Evolutionary conservation across 805 yeast species (phyloP), one percentile per base, ranked within the genome.

Genomic region (Metahyphopichia silvanorum): DNA sequence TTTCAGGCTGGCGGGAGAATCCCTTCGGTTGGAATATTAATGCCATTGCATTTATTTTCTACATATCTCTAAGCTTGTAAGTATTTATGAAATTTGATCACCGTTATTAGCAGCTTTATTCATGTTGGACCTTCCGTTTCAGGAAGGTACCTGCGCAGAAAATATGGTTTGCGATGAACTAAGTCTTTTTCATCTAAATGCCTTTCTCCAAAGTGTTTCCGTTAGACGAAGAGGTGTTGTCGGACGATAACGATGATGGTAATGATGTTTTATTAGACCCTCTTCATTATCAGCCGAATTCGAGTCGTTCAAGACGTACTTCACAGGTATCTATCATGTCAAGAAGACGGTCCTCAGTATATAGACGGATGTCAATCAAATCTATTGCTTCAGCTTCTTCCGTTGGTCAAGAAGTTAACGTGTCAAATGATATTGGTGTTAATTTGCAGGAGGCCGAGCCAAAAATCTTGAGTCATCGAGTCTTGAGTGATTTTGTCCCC

Each of bases 401-500:
- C 7, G 28, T 21, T 16, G 25, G 27, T 30, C 39, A 35, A 16
- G 42, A 40, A 11, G 31, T 44, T 9, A 20, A 14, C 21, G 42
- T 44, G 30, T 44, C 48, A 3, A 20, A 31, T 21, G 25, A 39
- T 29, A 42, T 30, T 30, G 42, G 38, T 12, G 33, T 32, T 20
- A 20, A 28, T 2, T 14, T 24, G 6, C 26, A 25, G 13, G 34
- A 41, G 10, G 11, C 16, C 10, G 24, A 27, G 11, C 22, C 13
- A 7, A 25, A 23, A 14, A 16, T 10, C 11, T 14, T 7, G 15
- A 14, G 3, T 4, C 23, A 29, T 9, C 31, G 34, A 12, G 26
- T 29, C 6, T 32, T 22, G 37, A 40, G 34, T n/a, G 95, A 87
- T 50, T 87, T 88, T 47, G 78, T 74, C 44, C 83, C 85, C 2